Conservation (phyloP, 768 basidiomycete genomes). For the Tylopilus felleus region DNA sequence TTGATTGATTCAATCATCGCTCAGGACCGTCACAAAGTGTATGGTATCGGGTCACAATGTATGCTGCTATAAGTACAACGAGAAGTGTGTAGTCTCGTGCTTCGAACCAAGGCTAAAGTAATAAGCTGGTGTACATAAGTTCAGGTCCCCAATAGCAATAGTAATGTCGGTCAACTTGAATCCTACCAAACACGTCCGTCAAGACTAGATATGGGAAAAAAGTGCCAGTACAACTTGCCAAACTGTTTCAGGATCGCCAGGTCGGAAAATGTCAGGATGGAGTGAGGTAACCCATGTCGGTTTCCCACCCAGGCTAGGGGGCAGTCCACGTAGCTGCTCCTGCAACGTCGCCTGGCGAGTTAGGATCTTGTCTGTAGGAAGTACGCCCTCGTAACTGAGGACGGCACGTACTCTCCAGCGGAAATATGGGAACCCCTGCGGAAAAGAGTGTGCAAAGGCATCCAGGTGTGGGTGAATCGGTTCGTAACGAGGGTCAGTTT, state of each 20-base stretch:
- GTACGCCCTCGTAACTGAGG: background rate
- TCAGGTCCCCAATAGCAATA: too few species aligned
- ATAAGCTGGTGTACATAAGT: too few species aligned
- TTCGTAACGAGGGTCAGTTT: background rate
- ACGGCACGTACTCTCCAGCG: constrained; percentile 7
- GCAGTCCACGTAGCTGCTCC: background rate
- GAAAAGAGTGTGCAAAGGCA: constrained; percentile 6
- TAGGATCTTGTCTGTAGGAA: fast-evolving
- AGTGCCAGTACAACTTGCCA: background rate
- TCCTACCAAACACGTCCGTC: too few species aligned
- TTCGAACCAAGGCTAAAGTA: too few species aligned
- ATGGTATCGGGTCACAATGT: too few species aligned
- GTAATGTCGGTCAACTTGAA: too few species aligned
- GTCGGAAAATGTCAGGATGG: background rate
- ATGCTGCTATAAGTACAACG: too few species aligned
- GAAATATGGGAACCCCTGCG: background rate
- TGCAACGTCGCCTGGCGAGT: background rate
- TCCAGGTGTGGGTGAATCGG: constrained; percentile 4
- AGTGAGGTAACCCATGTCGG: background rate
- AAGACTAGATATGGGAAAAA: background rate
- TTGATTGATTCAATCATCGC: too few species aligned
- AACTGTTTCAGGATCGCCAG: background rate
- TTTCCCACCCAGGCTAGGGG: background rate
- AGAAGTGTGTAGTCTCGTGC: too few species aligned
- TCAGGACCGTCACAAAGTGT: too few species aligned